These are phyloP conservation scores for Coemansia asiatica DNA, from an alignment of 192 early-diverging fungal species.

Conservation along the genomic window DNA sequence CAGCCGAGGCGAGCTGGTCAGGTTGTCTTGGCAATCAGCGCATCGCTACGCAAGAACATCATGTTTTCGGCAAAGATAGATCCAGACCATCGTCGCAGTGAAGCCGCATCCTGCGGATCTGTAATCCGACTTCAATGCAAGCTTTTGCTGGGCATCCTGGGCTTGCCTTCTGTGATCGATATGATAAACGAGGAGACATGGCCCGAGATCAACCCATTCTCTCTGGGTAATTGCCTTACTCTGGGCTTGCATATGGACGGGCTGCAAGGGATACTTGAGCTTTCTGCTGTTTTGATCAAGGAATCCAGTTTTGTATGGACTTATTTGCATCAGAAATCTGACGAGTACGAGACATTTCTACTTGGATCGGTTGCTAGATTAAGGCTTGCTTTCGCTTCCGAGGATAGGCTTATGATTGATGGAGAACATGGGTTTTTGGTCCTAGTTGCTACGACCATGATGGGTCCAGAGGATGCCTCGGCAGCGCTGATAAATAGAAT, in stretches of 20 bases:
- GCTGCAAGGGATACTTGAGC: constrained; percentile 27
- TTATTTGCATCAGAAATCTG: constrained; percentile 12
- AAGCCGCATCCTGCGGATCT: constrained; percentile 11
- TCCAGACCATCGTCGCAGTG: not conserved
- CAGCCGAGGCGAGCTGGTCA: not conserved
- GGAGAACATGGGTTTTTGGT: constrained; percentile 36
- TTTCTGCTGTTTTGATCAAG: constrained; percentile 30
- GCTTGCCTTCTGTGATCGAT: constrained; percentile 13
- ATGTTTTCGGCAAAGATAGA: constrained; percentile 7
- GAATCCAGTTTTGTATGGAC: constrained; percentile 25
- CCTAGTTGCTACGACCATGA: constrained; percentile 36
- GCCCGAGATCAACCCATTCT: constrained; percentile 19
- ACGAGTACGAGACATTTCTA: constrained; percentile 27
- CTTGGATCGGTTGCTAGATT: constrained; percentile 22
- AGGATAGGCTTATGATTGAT: constrained; percentile 30
- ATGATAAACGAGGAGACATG: constrained; percentile 21
- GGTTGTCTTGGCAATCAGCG: not conserved
- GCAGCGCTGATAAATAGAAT: constrained; percentile 26
- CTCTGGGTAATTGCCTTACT: constrained; percentile 9
- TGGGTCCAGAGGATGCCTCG: constrained; percentile 36
- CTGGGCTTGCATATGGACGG: constrained; percentile 20
- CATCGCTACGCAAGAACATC: constrained; percentile 12
- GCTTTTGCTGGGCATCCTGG: constrained; percentile 25
- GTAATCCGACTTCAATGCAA: constrained; percentile 24
- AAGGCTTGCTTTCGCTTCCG: constrained; percentile 20